A percentile compares a stretch with the other conserved stretches of the same genome.
Evolutionary conservation across 768 basidiomycete species (phyloP).

Genomic region (Lactarius tabidus): DNA sequence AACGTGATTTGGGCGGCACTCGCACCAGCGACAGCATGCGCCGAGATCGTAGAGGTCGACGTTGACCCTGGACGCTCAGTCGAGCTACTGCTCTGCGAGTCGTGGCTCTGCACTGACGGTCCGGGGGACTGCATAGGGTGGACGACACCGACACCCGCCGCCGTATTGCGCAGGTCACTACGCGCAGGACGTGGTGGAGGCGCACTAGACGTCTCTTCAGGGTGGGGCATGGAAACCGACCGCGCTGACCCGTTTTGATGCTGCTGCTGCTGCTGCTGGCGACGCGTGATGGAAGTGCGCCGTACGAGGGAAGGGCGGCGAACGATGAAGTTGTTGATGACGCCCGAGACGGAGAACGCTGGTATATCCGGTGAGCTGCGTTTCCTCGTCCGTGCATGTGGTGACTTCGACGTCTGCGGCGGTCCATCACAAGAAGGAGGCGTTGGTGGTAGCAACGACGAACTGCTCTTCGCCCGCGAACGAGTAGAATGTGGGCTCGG

Average conservation of each 20-base stretch:
- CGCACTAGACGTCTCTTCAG: constrained; percentile 22
- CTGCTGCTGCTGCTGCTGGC: not conserved
- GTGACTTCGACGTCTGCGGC: not conserved
- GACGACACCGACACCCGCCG: constrained; percentile 21
- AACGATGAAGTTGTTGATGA: constrained; percentile 43
- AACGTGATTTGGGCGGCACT: constrained; percentile 40
- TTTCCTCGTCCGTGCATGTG: constrained; percentile 11
- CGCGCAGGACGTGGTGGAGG: constrained; percentile 30
- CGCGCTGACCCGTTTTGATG: constrained; percentile 4
- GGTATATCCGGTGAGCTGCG: constrained; percentile 45
- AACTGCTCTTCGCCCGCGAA: constrained; percentile 2
- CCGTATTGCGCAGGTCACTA: constrained; percentile 22
- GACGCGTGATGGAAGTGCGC: constrained; percentile 1
- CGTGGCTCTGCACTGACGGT: constrained; percentile 26
- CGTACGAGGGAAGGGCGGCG: constrained; percentile 21
- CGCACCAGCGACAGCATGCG: not conserved
- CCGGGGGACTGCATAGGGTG: constrained; percentile 18
- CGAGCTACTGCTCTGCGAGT: constrained; percentile 21
- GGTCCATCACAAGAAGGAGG: not conserved
- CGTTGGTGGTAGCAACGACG: not conserved
- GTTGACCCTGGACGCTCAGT: constrained; percentile 19
- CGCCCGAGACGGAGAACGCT: constrained; percentile 44
- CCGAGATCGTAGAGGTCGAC: constrained; percentile 2
- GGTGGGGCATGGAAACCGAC: constrained; percentile 14
- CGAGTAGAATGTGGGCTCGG: not conserved